phyloP scores from a whole-genome alignment of 305 asterid species.

The Coffea humblotiana region DNA sequence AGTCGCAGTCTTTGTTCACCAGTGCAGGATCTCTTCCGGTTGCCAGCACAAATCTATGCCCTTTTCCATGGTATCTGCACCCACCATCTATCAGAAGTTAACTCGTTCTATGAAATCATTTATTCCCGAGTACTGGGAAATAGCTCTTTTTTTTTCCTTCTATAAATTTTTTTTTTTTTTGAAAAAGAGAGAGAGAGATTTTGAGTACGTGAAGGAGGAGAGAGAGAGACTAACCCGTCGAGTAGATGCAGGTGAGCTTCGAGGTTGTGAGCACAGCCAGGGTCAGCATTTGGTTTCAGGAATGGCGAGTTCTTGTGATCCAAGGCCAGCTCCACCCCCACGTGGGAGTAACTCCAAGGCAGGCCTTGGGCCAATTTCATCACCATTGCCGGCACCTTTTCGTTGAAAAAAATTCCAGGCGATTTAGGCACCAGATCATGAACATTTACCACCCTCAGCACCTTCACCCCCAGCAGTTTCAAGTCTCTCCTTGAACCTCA shows the following conservation, averaged over 20 bases:
- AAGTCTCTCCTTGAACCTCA: slow-evolving; percentile 25
- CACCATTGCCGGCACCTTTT: slow-evolving; percentile 19
- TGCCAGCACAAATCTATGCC: slow-evolving; percentile 17
- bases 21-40: slow-evolving; percentile 13
- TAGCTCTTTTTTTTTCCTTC: too few relatives aligned
- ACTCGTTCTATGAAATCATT: too few relatives aligned
- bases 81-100: too few relatives aligned
- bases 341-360: slow-evolving; percentile 55
- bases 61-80: slow-evolving; percentile 20
- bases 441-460: slow-evolving; percentile 33
- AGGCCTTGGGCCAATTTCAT: slow-evolving; percentile 25
- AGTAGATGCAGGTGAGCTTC: slow-evolving; percentile 46
- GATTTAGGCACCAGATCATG: slow-evolving; percentile 31
- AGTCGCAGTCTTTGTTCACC: slow-evolving; percentile 14
- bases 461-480: slow-evolving; percentile 32
- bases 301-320: slow-evolving; percentile 44
- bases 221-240: slow-evolving; percentile 21
- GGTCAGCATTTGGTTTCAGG: slow-evolving; percentile 28
- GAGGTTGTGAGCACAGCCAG: slow-evolving; percentile 40
- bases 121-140: too few relatives aligned
- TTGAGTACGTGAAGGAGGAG: too few relatives aligned
- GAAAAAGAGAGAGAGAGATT: too few relatives aligned
- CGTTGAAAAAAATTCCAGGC: slow-evolving; percentile 45
- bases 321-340: slow-evolving; percentile 46
- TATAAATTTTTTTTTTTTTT: too few relatives aligned